phyloP scores from a whole-genome alignment of 2,329 filamentous ascomycete species.

The Colletotrichum sp. region DNA sequence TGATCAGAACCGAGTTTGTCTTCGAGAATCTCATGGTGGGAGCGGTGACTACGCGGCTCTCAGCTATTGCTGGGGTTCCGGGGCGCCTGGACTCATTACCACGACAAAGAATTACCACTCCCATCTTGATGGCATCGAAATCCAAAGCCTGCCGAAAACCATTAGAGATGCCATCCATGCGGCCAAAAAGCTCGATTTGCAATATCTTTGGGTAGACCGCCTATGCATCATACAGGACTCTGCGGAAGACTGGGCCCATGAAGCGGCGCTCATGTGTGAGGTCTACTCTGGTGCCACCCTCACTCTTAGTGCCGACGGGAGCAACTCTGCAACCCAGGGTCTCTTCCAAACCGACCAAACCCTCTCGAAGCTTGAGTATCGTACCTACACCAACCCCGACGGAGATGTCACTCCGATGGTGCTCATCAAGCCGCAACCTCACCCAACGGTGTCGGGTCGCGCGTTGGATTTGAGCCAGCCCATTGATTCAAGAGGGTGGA shows the following conservation, averaged over 20 bases:
- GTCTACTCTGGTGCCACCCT: neutral
- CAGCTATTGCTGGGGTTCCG: neutral
- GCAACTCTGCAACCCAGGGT: neutral
- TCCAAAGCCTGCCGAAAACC: accelerated
- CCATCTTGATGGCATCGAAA: neutral
- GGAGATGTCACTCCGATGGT: neutral
- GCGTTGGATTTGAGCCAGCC: neutral
- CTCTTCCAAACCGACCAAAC: neutral
- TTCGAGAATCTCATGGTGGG: accelerated
- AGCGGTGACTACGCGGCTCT: neutral
- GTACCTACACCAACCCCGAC: neutral
- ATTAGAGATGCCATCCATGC: neutral
- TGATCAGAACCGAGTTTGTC: accelerated
- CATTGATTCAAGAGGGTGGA: neutral
- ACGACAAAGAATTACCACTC: neutral
- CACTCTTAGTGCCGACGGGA: neutral
- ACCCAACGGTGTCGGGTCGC: neutral
- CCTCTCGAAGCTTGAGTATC: neutral
- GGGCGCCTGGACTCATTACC: neutral
- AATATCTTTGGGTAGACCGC: neutral
- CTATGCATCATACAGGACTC: neutral
- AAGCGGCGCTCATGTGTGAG: neutral
- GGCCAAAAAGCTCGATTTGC: accelerated
- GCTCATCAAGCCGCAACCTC: neutral
- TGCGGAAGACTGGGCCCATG: neutral